These are phyloP conservation scores for Pyronema omphalodes DNA, from an alignment of 495 filamentous ascomycete genomes.

Conservation along the genomic window DNA sequence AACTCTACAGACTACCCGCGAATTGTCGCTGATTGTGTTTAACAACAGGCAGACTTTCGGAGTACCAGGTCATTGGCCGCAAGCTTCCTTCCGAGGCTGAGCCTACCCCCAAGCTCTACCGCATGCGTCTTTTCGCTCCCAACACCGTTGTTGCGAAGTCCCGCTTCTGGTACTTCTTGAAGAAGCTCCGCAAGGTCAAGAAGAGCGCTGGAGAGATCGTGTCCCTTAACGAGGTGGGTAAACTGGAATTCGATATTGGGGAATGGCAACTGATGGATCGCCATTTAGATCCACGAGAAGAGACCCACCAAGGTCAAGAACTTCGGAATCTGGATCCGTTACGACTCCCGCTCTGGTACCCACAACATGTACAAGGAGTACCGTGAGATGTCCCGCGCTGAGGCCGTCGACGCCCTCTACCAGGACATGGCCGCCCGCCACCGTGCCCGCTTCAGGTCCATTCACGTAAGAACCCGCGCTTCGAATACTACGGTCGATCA, in stretches of 20 bases:
- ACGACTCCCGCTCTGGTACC: constrained; percentile 97
- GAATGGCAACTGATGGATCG: constrained; percentile 1
- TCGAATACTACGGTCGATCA: neutral
- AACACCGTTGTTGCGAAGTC: constrained; percentile 97
- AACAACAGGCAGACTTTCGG: constrained; percentile 67
- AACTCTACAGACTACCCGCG: neutral
- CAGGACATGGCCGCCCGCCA: constrained; percentile 99
- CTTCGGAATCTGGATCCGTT: constrained; percentile 99
- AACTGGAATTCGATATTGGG: neutral
- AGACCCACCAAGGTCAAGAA: constrained; percentile 98
- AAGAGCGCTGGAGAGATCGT: constrained; percentile 99
- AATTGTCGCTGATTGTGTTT: constrained; percentile 1
- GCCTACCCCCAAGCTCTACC: constrained; percentile 92
- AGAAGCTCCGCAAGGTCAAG: constrained; percentile 98
- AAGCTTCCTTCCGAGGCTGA: constrained; percentile 91
- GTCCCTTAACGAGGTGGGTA: constrained; percentile 78
- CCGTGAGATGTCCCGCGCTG: constrained; percentile 88
- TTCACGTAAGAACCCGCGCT: constrained; percentile 54
- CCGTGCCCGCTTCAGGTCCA: constrained; percentile 88
- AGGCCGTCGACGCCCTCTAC: constrained; percentile 92
- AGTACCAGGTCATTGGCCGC: constrained; percentile 99
- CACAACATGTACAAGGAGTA: constrained; percentile 99
- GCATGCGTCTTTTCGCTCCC: constrained; percentile 98
- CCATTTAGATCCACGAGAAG: constrained; percentile 80
- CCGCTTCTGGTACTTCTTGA: constrained; percentile 99